Evolutionary conservation across 2,329 filamentous ascomycete genomes (phyloP).

Genomic region (Dothidotthia symphoricarpi): DNA sequence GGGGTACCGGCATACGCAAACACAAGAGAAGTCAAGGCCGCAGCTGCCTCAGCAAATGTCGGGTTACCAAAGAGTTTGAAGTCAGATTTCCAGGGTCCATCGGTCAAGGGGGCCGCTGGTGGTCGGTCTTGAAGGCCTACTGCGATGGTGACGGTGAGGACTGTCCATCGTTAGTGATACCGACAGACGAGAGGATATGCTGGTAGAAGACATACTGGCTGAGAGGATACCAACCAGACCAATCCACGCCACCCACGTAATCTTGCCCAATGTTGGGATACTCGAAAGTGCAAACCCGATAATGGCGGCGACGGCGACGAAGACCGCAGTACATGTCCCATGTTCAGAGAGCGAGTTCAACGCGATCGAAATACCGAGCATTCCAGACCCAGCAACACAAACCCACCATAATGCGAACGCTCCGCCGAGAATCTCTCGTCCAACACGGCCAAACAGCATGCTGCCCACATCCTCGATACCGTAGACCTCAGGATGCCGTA

Average conservation of each 20-base stretch:
- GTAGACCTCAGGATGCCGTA: slow-evolving; percentile 54
- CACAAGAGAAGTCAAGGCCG: slow-evolving; percentile 57
- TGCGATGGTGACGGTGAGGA: slow-evolving; percentile 15
- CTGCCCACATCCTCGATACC: slow-evolving; percentile 56
- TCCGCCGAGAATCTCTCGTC: slow-evolving; percentile 47
- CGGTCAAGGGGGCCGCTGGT: slow-evolving; percentile 13
- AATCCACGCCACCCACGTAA: slow-evolving; percentile 50
- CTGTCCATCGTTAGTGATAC: slow-evolving; percentile 1
- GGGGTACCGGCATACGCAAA: slow-evolving; percentile 56
- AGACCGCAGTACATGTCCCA: slow-evolving; percentile 55
- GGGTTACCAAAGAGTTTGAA: slow-evolving; percentile 58
- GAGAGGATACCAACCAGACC: slow-evolving; percentile 11
- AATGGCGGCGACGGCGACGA: slow-evolving; percentile 50
- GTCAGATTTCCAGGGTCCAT: slow-evolving; percentile 23
- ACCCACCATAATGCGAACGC: slow-evolving; percentile 9
- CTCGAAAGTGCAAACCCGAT: slow-evolving; percentile 54
- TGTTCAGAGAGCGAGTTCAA: slow-evolving; percentile 61
- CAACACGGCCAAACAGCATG: slow-evolving; percentile 53
- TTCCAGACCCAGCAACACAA: slow-evolving; percentile 50
- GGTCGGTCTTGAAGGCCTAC: slow-evolving; percentile 18
- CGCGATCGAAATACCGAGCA: slow-evolving; percentile 58
- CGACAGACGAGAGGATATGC: no score
- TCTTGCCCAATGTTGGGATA: slow-evolving; percentile 59
- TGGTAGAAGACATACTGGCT: slow-evolving; percentile 4
- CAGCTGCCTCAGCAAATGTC: slow-evolving; percentile 57